Base-by-base conservation (phyloP, 306 rosid species). In the Dalbergia cultrata region DNA sequence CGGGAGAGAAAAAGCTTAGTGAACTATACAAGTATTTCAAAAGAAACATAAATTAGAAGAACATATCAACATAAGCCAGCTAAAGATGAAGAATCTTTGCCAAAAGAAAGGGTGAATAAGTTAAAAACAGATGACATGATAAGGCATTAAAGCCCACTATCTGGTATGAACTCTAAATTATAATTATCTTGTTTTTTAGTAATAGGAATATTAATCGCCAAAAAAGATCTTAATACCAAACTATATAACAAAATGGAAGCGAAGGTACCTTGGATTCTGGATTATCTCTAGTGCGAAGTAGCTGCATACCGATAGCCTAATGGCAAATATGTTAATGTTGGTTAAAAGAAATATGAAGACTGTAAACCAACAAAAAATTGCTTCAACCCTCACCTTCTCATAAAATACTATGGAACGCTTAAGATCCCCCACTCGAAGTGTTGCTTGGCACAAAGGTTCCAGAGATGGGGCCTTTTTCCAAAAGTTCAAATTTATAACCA, bases 361-460 rank as follows among this genome's bases (percentile, higher is more conserved):
- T 44, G 14, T 16, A 76, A 68, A 49, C 33, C 75, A 86, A 61
- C 71, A 54, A 45, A 52, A 60, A 72, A 66, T 47, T 65, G 80
- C 50, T 16, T 57, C 21, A 62, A 81, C 34, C 76, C 88, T 81
- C 77, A 93, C 98, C 99, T 89, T 93, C 89, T 92, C 94, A 81
- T 96, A 96, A 82, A 93, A 96, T 64, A 90, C 79, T 59, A 93
- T 87, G 83, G 99, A 96, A 69, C 93, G 98, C 60, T 90, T 94
- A 81, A 96, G 98, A 81, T 93, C 97, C 13, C 98, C 97, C 5
- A 92, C 98, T 37, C 97, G 95, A 83, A 96, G 97, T 98, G 93
- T 96, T 80, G 93, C 97, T 96, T 93, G 92, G 79, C 94, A 93
- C 76, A 96, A 79, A 56, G 99, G 98, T 82, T 96, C 99, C 12